Base-by-base conservation (phyloP, 169 alveolate genomes). In the Eimeria praecox region DNA sequence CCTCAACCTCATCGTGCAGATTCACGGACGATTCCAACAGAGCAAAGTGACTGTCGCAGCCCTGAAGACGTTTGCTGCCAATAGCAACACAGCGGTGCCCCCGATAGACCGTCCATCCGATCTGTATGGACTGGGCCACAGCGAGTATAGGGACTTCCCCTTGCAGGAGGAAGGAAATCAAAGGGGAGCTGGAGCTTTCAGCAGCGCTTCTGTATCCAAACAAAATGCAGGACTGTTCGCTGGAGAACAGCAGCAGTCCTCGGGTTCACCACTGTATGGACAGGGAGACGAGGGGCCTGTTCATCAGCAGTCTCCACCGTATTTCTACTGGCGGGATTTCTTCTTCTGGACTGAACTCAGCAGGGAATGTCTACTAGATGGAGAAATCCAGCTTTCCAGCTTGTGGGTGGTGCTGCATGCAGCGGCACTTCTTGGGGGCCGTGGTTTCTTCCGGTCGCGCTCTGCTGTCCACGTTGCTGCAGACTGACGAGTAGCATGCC, bases 11-110 rank as follows among this genome's bases (percentile, higher is more conserved):
- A 52, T 27, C 27, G 92, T 85, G 56, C 92, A 85, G 80, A 85
- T 85, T 56, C 92, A 85, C 92, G 92, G 92, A 62, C 92, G 92
- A 5, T 85, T 85, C 38, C 92, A 85, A 22, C 92, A 85, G 56
- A 85, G 92, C 92, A 85, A 85, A 85, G 66, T 85, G 59, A 35
- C 92, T 4, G 92, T 56, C 16, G 78, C 92, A n/a, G 92, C 92
- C 4, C 78, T 85, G 14, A 85, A 85, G 56, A 85, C 80, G 18
- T 85, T 56, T 44, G 42, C 80, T 22, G 80, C 92, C 16, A 80
- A 56, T 35, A 59, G 80, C 80, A 35, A 24, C 69, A 52, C 49
- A 2, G 42, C 59, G 62, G 56, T 4, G 52, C 27, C 40, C 6
- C 54, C 46, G 38, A 27, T 14, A 73, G 9, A 4, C 30, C 40